Evolutionary conservation across 768 basidiomycete species (phyloP).

Genomic region (Podaxis sp.): DNA sequence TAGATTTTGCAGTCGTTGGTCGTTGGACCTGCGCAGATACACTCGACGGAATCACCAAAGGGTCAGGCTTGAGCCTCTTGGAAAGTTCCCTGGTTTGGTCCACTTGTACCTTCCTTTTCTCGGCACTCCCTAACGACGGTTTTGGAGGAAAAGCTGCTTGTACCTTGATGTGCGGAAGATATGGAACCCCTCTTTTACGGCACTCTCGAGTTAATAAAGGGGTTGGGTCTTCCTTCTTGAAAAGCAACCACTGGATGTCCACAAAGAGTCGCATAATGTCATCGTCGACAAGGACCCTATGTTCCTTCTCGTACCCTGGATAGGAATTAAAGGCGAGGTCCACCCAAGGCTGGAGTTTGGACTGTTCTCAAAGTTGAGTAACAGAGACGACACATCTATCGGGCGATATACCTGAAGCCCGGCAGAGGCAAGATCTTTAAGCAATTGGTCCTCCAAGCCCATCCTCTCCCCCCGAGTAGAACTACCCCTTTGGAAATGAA

Average conservation of each 20-base stretch:
- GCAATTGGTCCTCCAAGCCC: background rate
- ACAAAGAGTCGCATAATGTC: slow-evolving; percentile 16
- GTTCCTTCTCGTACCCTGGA: background rate
- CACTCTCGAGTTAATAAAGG: background rate
- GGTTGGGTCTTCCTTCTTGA: slow-evolving; percentile 6
- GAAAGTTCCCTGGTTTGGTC: background rate
- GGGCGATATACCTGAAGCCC: background rate
- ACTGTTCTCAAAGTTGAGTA: background rate
- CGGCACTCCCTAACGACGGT: background rate
- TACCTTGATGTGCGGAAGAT: background rate
- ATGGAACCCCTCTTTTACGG: background rate
- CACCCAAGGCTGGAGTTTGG: slow-evolving; percentile 8
- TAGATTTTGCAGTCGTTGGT: background rate
- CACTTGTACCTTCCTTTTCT: background rate
- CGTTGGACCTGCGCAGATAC: background rate
- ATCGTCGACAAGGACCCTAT: background rate
- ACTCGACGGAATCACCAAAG: background rate
- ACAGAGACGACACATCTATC: background rate
- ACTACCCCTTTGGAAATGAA: background rate
- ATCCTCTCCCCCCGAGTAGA: background rate
- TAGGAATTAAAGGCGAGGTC: slow-evolving; percentile 7
- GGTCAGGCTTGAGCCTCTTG: background rate
- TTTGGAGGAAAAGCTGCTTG: background rate
- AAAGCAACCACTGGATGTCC: slow-evolving; percentile 24
- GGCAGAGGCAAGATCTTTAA: background rate